These are phyloP conservation scores for Stereocaulon alpinum DNA, from an alignment of 495 filamentous ascomycete genomes.

Conservation along the genomic window DNA sequence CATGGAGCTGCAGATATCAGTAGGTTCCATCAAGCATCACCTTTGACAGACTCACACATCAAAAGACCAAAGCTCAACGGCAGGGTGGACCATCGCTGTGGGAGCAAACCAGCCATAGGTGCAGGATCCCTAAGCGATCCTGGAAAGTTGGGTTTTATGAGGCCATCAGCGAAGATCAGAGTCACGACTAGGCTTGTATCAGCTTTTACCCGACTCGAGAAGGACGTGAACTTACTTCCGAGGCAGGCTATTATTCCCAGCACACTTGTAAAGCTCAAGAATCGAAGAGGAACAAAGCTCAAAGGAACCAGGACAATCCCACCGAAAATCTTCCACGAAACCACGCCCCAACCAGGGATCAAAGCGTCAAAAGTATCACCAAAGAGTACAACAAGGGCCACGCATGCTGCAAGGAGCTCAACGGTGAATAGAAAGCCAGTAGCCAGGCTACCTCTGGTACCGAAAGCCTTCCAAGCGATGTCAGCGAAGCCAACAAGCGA, in stretches of 20 bases:
- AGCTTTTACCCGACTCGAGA: slow-evolving; percentile 4
- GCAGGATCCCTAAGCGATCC: slow-evolving; percentile 83
- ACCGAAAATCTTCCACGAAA: slow-evolving; percentile 81
- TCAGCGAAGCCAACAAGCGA: slow-evolving; percentile 84
- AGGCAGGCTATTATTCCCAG: slow-evolving; percentile 82
- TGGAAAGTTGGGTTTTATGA: slow-evolving; percentile 67
- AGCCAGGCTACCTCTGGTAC: slow-evolving; percentile 64
- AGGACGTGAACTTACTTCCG: slow-evolving; percentile 51
- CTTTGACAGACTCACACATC: slow-evolving; percentile 50
- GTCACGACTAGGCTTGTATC: slow-evolving; percentile 51
- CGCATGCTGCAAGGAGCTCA: slow-evolving; percentile 79
- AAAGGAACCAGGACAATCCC: slow-evolving; percentile 72
- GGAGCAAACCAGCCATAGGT: slow-evolving; percentile 59
- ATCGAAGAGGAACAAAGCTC: slow-evolving; percentile 72
- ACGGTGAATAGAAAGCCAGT: slow-evolving; percentile 80
- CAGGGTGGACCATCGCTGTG: slow-evolving; percentile 75
- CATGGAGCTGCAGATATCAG: slow-evolving; percentile 51
- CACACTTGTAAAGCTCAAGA: slow-evolving; percentile 83
- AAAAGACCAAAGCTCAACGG: slow-evolving; percentile 91
- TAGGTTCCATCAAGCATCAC: neutral
- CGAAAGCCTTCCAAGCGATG: slow-evolving; percentile 85
- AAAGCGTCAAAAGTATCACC: slow-evolving; percentile 78
- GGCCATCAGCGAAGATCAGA: slow-evolving; percentile 73
- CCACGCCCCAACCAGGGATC: slow-evolving; percentile 59
- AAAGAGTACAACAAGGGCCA: slow-evolving; percentile 88